These are phyloP conservation scores for Leccinum subtestaceum DNA, from an alignment of 768 basidiomycete genomes.

Conservation along the genomic window DNA sequence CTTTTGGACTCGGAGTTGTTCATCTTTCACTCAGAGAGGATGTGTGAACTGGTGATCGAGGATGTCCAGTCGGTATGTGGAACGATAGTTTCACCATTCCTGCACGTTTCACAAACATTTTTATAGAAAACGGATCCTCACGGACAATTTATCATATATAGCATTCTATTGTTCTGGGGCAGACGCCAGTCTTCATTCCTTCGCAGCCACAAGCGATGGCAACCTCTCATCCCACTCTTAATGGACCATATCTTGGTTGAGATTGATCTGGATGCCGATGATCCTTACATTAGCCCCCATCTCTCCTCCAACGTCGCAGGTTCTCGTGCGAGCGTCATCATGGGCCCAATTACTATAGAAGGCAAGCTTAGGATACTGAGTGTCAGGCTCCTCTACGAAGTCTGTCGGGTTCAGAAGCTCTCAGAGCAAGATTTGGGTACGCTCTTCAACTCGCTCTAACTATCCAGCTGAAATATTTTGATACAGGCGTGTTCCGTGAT, in stretches of 20 bases:
- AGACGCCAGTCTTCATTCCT: conserved; percentile 66
- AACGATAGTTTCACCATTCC: neutral
- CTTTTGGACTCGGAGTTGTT: conserved; percentile 87
- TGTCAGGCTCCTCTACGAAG: conserved; percentile 82
- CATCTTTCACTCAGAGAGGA: conserved; percentile 85
- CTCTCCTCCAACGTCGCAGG: conserved; percentile 28
- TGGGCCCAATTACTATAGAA: conserved; percentile 68
- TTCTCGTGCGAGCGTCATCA: conserved; percentile 40
- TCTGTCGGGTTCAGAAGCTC: conserved; percentile 87
- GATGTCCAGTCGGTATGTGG: conserved; percentile 62
- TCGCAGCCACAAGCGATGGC: conserved; percentile 81
- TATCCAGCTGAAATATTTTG: conserved; percentile 3
- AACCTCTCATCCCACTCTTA: conserved; percentile 71
- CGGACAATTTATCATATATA: conserved; percentile 73
- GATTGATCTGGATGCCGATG: conserved; percentile 73
- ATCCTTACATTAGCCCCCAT: conserved; percentile 45
- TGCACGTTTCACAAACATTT: conserved; percentile 3
- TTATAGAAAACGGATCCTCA: conserved; percentile 82
- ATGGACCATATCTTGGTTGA: conserved; percentile 86
- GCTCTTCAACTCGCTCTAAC: conserved; percentile 28
- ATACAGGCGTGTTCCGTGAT: conserved; percentile 74
- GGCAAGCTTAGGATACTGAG: conserved; percentile 73
- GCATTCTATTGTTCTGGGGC: conserved; percentile 74
- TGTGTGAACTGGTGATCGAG: conserved; percentile 76
- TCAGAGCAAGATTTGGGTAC: conserved; percentile 74